Percentiles rank a stretch among this genome's conserved stretches.
phyloP scores from a whole-genome alignment of 176 grass and related monocot species.

The Aegilops umbellulata region DNA sequence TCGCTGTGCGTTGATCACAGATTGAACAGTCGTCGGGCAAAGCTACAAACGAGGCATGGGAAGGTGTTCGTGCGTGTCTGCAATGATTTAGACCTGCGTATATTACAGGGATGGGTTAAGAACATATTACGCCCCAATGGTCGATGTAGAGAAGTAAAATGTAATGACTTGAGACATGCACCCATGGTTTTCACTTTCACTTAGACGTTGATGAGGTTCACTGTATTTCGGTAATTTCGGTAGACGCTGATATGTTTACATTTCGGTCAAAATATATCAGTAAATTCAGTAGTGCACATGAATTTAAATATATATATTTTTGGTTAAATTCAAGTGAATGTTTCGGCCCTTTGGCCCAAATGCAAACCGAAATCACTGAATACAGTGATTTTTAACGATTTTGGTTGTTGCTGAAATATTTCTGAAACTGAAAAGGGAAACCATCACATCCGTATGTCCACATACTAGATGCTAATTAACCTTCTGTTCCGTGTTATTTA shows the following conservation, averaged over 20 bases:
- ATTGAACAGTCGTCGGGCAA: constrained; percentile 11
- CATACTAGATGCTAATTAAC: too few species aligned
- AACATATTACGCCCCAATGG: not conserved
- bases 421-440: not conserved
- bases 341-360: not conserved
- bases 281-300: too few species aligned
- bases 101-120: not conserved
- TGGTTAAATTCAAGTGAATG: not conserved
- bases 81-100: not conserved
- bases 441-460: too few species aligned
- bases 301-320: too few species aligned
- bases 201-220: too few species aligned
- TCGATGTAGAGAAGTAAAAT: too few species aligned
- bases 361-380: not conserved
- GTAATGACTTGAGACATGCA: not conserved
- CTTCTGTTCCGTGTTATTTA: too few species aligned
- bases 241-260: too few species aligned
- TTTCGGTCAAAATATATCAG: too few species aligned
- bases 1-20: constrained; percentile 13
- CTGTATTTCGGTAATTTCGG: too few species aligned
- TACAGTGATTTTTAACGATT: not conserved
- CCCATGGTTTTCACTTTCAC: too few species aligned
- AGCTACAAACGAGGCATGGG: constrained; percentile 24
- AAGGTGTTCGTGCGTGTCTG: constrained; percentile 19
- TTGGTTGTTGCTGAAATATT: not conserved